A percentile compares a stretch with the other conserved stretches of the same genome.
Conservation (phyloP, 441 rosid species). For the Sinapis alba region DNA sequence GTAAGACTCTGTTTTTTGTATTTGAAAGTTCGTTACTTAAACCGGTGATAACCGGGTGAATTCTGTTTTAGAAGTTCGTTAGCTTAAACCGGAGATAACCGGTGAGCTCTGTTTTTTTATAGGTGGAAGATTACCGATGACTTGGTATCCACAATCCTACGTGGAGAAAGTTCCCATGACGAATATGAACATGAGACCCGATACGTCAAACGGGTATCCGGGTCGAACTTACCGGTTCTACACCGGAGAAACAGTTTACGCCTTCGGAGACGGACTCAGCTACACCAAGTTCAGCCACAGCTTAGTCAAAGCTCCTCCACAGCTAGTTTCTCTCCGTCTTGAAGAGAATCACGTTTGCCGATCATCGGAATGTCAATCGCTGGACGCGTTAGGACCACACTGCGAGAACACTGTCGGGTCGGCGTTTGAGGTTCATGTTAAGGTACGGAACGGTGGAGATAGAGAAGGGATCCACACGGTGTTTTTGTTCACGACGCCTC, state of each 20-base stretch:
- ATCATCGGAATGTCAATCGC: conserved; percentile 57
- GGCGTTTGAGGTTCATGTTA: conserved; percentile 51
- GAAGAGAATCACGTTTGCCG: conserved; percentile 57
- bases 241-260: conserved; percentile 72
- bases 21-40: not conserved
- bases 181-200: conserved; percentile 95
- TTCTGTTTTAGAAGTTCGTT: not conserved
- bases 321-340: conserved; percentile 46
- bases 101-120: not conserved
- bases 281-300: conserved; percentile 53
- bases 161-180: conserved; percentile 87
- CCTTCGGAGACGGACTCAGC: conserved; percentile 86
- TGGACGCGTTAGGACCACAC: conserved; percentile 47
- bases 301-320: conserved; percentile 52
- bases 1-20: conserved; percentile 43
- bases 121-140: conserved; percentile 94
- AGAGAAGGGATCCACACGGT: conserved; percentile 71
- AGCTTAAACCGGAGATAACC: conserved; percentile 15
- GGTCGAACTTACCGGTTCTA: conserved; percentile 88
- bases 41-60: conserved; percentile 16
- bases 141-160: conserved; percentile 92
- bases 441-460: conserved; percentile 53
- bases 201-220: conserved; percentile 74
- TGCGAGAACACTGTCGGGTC: conserved; percentile 42
- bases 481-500: conserved; percentile 74